These are phyloP conservation scores for Nannizziopsis barbatae DNA, from an alignment of 2,329 filamentous ascomycete genomes.

Conservation along the genomic window DNA sequence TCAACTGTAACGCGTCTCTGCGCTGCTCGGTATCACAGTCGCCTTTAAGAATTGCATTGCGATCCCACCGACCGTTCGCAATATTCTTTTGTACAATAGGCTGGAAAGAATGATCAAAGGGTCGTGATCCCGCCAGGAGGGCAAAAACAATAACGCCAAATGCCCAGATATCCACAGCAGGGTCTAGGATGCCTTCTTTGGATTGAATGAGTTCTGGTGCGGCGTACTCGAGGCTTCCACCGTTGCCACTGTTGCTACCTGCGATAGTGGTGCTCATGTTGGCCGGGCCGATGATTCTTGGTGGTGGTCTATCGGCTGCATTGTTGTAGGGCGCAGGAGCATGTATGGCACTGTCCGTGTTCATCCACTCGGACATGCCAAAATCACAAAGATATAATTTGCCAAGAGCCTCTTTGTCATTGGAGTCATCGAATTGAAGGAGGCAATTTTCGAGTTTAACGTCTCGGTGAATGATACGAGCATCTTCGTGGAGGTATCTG, in stretches of 20 bases:
- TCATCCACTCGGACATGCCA: constrained; percentile 57
- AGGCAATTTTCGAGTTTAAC: constrained; percentile 61
- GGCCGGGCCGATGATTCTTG: constrained; percentile 43
- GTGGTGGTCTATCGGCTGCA: constrained; percentile 37
- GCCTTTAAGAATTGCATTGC: constrained; percentile 38
- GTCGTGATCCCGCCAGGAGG: constrained; percentile 49
- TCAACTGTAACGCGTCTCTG: constrained; percentile 44
- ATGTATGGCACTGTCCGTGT: constrained; percentile 43
- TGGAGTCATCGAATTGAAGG: constrained; percentile 36
- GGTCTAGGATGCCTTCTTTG: constrained; percentile 31
- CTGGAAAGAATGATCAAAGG: constrained; percentile 51
- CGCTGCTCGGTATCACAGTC: constrained; percentile 25
- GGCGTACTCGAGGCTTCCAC: constrained; percentile 49
- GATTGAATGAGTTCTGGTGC: constrained; percentile 38
- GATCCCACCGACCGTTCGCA: constrained; percentile 48
- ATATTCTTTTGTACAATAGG: constrained; percentile 51
- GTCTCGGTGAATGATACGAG: constrained; percentile 55
- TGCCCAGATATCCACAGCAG: constrained; percentile 56
- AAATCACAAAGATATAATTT: constrained; percentile 56
- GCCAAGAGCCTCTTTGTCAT: constrained; percentile 35
- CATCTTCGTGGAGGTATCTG: constrained; percentile 57
- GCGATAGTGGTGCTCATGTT: constrained; percentile 48
- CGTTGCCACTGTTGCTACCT: constrained; percentile 51
- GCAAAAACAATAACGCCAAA: constrained; percentile 54
- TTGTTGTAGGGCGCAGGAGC: constrained; percentile 41